Base-by-base conservation (phyloP, 2,329 filamentous ascomycete genomes). In the Aureobasidium namibiae region DNA sequence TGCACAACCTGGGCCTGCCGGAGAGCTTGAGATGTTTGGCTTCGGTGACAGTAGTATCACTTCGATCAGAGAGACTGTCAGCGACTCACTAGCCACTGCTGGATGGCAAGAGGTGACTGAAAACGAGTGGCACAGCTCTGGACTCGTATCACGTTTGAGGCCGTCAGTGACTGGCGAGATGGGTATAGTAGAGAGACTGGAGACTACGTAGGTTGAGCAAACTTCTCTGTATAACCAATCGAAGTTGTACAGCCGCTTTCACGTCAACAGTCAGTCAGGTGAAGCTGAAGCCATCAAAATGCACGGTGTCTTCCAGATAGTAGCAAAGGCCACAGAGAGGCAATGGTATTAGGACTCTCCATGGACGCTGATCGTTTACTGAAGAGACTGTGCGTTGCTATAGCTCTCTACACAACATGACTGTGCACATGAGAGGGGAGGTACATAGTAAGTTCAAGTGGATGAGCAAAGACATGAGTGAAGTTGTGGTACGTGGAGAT, bases 21-120 rank as follows among this genome's bases (percentile, higher is more conserved):
- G 39, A 9, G 41, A 56, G 39, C 39, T 56, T 10, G 52, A 56
- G 21, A 45, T 56, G 26, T 56, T 56, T 39, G 14, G 41, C 29
- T 56, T 36, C 10, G 52, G 52, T 3, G 52, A 56, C 16, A 24
- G 52, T 18, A 34, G 21, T 21, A 36, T 56, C 2, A 18, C 52
- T 34, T 44, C 29, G 2, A 45, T 56, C 31, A 56, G n/a, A 23
- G 39, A 56, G n/a, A 45, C 39, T 2, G 39, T 56, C 26, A 39
- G 6, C 7, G 18, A 14, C 31, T 45, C 52, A 14, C 13, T 56
- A 10, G 18, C 31, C n/a, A 56, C 23, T 44, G 52, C 38, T 4
- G 39, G 41, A 13, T 56, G 41, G 39, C 34, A 56, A 41, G 52
- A 44, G 23, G 52, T 54, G 36, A 16, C n/a, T 9, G 13, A 11